Evolutionary conservation across 345 rosid species (phyloP).

Genomic region (Citrus unshiu): DNA sequence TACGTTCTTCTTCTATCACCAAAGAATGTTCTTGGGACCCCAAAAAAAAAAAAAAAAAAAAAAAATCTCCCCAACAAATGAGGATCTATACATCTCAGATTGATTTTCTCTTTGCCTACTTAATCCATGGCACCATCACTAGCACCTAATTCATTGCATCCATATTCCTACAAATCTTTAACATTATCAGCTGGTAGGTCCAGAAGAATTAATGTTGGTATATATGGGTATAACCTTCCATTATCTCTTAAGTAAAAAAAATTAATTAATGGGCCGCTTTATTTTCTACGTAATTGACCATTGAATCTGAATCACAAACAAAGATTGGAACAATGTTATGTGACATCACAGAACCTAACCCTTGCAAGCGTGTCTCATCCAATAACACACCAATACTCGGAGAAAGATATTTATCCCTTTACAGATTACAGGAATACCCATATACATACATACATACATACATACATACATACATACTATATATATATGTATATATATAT

Average conservation of each 20-base stretch:
- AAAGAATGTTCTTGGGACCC: too few relatives aligned
- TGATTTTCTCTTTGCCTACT: neutral
- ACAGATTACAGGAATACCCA: neutral
- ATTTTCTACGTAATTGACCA: neutral
- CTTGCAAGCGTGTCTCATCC: constrained; percentile 5
- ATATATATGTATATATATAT: too few relatives aligned
- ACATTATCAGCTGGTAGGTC: neutral
- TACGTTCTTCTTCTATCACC: too few relatives aligned
- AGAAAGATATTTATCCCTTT: neutral
- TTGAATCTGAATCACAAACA: neutral
- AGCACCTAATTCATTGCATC: neutral
- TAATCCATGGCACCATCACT: neutral
- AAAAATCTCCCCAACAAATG: too few relatives aligned
- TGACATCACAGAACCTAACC: neutral
- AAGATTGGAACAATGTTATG: neutral
- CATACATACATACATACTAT: too few relatives aligned
- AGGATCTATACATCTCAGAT: neutral
- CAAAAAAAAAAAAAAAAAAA: too few relatives aligned
- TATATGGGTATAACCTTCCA: neutral
- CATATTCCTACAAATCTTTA: neutral
- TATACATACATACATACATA: too few relatives aligned
- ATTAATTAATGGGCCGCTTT: neutral
- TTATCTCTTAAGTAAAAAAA: neutral
- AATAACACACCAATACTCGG: neutral
- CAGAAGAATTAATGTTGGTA: neutral